A percentile compares a stretch with the other conserved stretches of the same genome.
These are phyloP conservation scores for Neonectria hederae DNA, from an alignment of 2,329 filamentous ascomycete species.

Conservation along the genomic window DNA sequence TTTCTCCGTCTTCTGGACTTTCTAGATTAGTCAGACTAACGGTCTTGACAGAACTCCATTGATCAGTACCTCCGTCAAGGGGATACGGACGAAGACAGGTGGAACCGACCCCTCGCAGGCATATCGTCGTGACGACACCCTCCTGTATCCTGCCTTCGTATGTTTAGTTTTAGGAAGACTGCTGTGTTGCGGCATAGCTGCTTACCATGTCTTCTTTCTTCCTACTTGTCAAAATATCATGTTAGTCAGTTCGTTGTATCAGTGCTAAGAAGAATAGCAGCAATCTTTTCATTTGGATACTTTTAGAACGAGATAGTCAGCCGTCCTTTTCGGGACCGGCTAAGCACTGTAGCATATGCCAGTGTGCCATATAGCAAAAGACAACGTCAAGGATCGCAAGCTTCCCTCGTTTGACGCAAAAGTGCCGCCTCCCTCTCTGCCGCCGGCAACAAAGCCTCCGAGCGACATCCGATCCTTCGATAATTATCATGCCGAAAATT, in stretches of 20 bases:
- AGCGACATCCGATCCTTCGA: constrained; percentile 1
- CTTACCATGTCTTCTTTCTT: background rate
- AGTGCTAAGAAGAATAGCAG: background rate
- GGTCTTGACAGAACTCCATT: constrained; percentile 36
- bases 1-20: background rate
- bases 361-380: background rate
- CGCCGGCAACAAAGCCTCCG: background rate
- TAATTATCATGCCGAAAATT: constrained; percentile 14
- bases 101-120: constrained; percentile 2
- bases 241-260: background rate
- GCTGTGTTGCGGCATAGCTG: background rate
- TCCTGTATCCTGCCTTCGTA: background rate
- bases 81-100: background rate
- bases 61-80: constrained; percentile 40
- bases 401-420: constrained; percentile 9
- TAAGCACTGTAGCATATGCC: background rate
- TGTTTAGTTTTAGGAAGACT: background rate
- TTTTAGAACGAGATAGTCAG: background rate
- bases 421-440: background rate
- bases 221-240: background rate
- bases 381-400: background rate
- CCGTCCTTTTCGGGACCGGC: background rate
- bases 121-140: background rate
- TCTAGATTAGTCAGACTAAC: background rate
- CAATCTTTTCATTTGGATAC: background rate